Base-by-base conservation (phyloP, 1,284 basidiomycete genomes). In the Austroboletus olivaceoglutinosus region DNA sequence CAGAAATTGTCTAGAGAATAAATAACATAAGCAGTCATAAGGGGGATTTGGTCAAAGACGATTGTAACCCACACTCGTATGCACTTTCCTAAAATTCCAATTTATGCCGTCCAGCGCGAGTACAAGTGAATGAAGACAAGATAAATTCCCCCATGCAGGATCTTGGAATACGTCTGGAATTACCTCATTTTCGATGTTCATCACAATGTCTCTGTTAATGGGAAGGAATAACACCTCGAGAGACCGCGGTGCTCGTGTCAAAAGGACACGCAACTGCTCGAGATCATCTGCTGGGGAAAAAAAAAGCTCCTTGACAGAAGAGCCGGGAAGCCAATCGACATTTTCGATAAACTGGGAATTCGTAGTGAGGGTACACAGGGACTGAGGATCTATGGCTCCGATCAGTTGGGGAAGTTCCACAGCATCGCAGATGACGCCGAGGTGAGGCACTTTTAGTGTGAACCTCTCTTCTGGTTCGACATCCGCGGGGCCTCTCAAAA, bases 251-350 rank as follows among this genome's bases (percentile, higher is more conserved):
- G 22, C 23, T 25, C 13, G 38, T 13, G 21, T 25, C 13, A 40
- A 8, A 25, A 25, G 5, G 23, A 25, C 23, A 8, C 9, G 23
- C 9, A 25, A 25, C 23, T 25, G 5, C 4, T 25, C 23, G 23
- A 25, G 23, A 8, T 25, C 9, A 12, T 11, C 19, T 5, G 5
- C 2, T 16, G 18, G 7, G 18, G 6, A 39, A 18, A 13, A 8
- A 2, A 5, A 18, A 5, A 58, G 39, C 19, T 48, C 29, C 21
- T n/a, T 51, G 50, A 60, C 16, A 9, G 39, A 1, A 29, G 49
- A 46, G 18, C 34, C 22, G 16, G 33, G 10, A 2, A 25, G 11
- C 56, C 48, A 61, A 23, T 34, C 29, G 2, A 41, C 4, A 1
- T 33, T 2, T 16, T n/a, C 1, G 16, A 33, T n/a, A 11, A 18